phyloP scores from a whole-genome alignment of 2,329 filamentous ascomycete species.

The Endothia cerciana region DNA sequence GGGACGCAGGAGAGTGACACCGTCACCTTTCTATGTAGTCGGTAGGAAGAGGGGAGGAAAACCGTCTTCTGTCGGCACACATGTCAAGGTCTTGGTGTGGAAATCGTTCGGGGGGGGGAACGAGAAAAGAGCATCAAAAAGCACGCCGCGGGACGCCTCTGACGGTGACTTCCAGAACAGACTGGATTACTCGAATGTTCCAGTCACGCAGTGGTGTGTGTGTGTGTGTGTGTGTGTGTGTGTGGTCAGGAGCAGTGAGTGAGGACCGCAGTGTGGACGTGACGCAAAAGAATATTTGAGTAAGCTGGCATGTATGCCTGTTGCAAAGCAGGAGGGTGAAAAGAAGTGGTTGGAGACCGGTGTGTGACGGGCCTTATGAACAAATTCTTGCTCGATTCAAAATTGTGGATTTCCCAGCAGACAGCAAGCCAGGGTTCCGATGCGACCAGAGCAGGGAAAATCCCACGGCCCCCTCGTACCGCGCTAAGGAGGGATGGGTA shows the following conservation, averaged over 20 bases:
- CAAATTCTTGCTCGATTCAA: conserved; percentile 10
- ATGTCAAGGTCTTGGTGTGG: conserved; percentile 52
- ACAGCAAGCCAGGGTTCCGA: conserved; percentile 3
- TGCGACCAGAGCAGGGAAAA: conserved; percentile 12
- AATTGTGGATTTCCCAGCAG: too few species aligned
- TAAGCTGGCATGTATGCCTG: conserved; percentile 33
- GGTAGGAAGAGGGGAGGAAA: conserved; percentile 60
- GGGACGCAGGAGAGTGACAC: conserved; percentile 51
- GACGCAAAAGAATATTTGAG: conserved; percentile 10
- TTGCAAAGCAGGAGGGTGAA: conserved; percentile 29
- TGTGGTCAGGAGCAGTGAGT: conserved; percentile 13
- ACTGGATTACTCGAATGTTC: conserved; percentile 44
- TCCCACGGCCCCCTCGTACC: conserved; percentile 14
- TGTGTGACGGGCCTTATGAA: conserved; percentile 30
- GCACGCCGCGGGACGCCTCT: conserved; percentile 41
- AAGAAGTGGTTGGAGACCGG: conserved; percentile 28
- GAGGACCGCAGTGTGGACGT: conserved; percentile 27
- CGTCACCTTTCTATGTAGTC: conserved; percentile 67
- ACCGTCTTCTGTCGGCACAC: conserved; percentile 60
- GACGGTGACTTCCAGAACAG: conserved; percentile 42
- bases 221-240: too few species aligned
- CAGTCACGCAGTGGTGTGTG: conserved; percentile 35
- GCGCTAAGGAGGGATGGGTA: conserved; percentile 14
- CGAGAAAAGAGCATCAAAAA: conserved; percentile 44
- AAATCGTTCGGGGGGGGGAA: conserved; percentile 16